Conservation (phyloP, 2,329 filamentous ascomycete genomes). For the Pestalotiopsis fici region DNA sequence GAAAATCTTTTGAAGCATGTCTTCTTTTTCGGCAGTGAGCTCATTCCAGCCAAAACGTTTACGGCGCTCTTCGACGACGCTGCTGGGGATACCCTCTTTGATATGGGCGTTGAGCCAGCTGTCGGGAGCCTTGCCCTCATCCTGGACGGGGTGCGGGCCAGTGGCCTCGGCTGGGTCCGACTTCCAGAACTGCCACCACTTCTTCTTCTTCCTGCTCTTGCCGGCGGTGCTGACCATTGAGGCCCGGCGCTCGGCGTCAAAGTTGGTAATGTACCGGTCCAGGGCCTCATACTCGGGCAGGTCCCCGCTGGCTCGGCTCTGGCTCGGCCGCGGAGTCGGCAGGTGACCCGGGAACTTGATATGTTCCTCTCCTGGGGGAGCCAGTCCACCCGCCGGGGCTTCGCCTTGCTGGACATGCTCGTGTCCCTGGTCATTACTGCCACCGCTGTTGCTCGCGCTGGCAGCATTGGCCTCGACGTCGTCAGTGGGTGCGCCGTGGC, state of each 20-base stretch:
- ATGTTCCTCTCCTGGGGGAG: neutral
- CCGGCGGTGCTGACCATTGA: conserved; percentile 19
- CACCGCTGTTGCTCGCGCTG: conserved; percentile 1
- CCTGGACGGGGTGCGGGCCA: conserved; percentile 10
- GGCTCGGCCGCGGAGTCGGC: conserved; percentile 3
- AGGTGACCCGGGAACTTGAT: conserved; percentile 6
- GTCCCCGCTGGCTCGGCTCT: conserved; percentile 12
- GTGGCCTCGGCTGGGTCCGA: conserved; percentile 13
- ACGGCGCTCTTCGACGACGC: conserved; percentile 61
- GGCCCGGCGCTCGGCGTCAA: conserved; percentile 25
- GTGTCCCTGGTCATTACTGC: neutral
- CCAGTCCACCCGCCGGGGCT: neutral
- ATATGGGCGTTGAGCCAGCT: conserved; percentile 69
- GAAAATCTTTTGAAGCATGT: conserved; percentile 69
- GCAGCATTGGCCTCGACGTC: conserved; percentile 6
- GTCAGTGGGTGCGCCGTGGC: neutral
- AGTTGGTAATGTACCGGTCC: conserved; percentile 33
- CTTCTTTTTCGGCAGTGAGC: conserved; percentile 69
- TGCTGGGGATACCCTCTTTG: conserved; percentile 55
- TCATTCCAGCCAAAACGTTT: conserved; percentile 70
- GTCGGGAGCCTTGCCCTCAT: conserved; percentile 51
- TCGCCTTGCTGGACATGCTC: neutral
- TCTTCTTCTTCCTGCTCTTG: conserved; percentile 37
- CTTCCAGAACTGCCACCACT: conserved; percentile 62
- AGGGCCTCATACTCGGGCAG: conserved; percentile 32